phyloP scores from a whole-genome alignment of 495 filamentous ascomycete species.

The Aspergillus hancockii region DNA sequence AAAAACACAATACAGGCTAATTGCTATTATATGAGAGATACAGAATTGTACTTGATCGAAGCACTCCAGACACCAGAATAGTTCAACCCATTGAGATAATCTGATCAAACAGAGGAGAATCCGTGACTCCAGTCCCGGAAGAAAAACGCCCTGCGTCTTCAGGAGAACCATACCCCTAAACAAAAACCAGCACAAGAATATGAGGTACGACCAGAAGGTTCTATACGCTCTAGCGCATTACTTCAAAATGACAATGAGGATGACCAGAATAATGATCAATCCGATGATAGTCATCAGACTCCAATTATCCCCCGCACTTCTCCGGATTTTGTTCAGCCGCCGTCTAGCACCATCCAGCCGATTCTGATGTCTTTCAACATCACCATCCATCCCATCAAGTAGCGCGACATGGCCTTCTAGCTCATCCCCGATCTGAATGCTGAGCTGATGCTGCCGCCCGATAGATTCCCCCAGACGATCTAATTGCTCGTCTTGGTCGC shows the following conservation, averaged over 20 bases:
- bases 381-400: conserved; percentile 82
- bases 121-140: conserved; percentile 4
- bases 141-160: conserved; percentile 27
- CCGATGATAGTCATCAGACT: conserved; percentile 75
- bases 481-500: conserved; percentile 90
- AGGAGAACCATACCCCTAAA: neutral
- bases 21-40: neutral
- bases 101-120: neutral
- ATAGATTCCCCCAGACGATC: conserved; percentile 84
- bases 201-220: conserved; percentile 3
- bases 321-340: conserved; percentile 67
- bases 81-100: neutral
- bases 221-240: conserved; percentile 30
- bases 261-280: conserved; percentile 73
- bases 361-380: conserved; percentile 77
- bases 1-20: neutral
- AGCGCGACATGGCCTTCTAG: conserved; percentile 85
- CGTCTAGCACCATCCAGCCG: conserved; percentile 73
- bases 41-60: neutral
- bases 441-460: conserved; percentile 87
- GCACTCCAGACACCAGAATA: conserved; percentile 3
- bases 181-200: neutral
- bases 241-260: conserved; percentile 79
- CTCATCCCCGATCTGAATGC: conserved; percentile 95
- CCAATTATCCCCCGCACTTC: conserved; percentile 75